These are phyloP conservation scores for Paecilomyces variotii DNA, from an alignment of 2,329 filamentous ascomycete species.

Conservation along the genomic window DNA sequence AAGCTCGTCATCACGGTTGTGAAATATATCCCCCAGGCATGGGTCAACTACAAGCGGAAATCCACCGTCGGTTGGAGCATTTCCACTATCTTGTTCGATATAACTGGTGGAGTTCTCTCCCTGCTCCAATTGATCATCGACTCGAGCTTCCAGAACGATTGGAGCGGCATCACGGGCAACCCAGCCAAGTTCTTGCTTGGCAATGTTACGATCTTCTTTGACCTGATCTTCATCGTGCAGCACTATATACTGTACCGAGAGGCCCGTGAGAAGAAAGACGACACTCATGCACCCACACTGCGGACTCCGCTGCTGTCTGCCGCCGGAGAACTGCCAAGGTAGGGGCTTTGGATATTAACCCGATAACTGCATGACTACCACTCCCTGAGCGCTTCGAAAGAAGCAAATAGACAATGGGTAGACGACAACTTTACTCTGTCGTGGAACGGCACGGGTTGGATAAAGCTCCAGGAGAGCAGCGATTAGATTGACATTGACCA, in stretches of 20 bases:
- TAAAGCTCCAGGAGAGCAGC: not conserved
- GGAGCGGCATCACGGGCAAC: conserved; percentile 86
- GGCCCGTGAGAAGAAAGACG: conserved; percentile 10
- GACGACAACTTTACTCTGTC: not conserved
- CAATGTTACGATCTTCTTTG: conserved; percentile 79
- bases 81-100: conserved; percentile 71
- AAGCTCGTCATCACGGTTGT: conserved; percentile 82
- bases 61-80: conserved; percentile 89
- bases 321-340: conserved; percentile 7
- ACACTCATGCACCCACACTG: conserved; percentile 13
- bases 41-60: conserved; percentile 73
- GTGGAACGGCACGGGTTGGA: not conserved
- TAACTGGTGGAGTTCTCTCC: conserved; percentile 72
- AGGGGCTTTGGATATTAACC: conserved; percentile 1
- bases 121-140: conserved; percentile 77
- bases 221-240: conserved; percentile 76
- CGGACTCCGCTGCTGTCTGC: conserved; percentile 23
- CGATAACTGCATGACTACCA: not conserved
- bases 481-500: not conserved
- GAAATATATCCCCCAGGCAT: conserved; percentile 86
- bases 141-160: conserved; percentile 74
- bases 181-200: conserved; percentile 82
- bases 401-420: not conserved
- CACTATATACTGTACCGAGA: conserved; percentile 72
- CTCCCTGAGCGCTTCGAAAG: not conserved